Conservation (phyloP, 2,329 filamentous ascomycete species). For the Metarhizium brunneum region DNA sequence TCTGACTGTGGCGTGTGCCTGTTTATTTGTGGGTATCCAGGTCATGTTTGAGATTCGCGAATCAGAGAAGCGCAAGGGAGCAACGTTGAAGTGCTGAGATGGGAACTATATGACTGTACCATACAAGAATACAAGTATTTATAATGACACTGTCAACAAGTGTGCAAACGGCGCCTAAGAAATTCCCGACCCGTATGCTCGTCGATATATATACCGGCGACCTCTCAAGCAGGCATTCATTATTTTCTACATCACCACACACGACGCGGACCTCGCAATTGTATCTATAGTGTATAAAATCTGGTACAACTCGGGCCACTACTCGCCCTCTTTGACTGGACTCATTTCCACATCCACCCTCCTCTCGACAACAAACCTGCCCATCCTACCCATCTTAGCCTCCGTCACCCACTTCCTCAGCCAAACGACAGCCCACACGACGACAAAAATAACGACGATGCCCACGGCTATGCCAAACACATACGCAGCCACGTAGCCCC, state of each 20-base stretch:
- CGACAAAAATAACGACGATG: slow-evolving; percentile 41
- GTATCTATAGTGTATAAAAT: neutral
- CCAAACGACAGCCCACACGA: slow-evolving; percentile 42
- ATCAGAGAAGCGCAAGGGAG: slow-evolving; percentile 70
- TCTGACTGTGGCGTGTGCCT: slow-evolving; percentile 58
- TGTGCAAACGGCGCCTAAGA: too few species aligned
- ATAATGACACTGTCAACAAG: neutral
- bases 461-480: slow-evolving; percentile 49
- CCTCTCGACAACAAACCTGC: slow-evolving; percentile 27
- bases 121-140: neutral
- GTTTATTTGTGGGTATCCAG: slow-evolving; percentile 77
- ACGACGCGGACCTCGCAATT: too few species aligned
- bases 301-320: neutral
- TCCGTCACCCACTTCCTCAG: slow-evolving; percentile 40
- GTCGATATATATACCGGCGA: too few species aligned
- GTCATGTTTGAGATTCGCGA: slow-evolving; percentile 96
- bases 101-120: neutral
- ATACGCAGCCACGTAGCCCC: slow-evolving; percentile 50
- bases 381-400: slow-evolving; percentile 32
- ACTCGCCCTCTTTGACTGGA: neutral
- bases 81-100: slow-evolving; percentile 68
- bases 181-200: too few species aligned
- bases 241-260: too few species aligned
- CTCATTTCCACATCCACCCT: slow-evolving; percentile 19
- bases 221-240: too few species aligned